These are phyloP conservation scores for Apostasia shenzhenica DNA, from an alignment of 106 monocot genomes.

Conservation along the genomic window DNA sequence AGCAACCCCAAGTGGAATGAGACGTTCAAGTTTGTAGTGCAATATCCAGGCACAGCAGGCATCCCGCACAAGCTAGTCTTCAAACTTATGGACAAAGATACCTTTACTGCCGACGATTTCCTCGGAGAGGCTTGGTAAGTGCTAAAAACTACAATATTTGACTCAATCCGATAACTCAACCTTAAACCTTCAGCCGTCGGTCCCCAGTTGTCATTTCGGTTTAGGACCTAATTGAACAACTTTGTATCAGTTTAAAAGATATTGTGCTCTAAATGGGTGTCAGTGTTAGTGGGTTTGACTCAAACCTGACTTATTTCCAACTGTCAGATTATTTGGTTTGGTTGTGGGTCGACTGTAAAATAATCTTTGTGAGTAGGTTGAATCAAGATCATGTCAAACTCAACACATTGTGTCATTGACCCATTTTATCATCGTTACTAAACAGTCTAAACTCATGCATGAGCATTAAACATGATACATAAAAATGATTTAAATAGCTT, in stretches of 20 bases:
- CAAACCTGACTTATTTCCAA: too few relatives aligned
- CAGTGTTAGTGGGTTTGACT: background rate
- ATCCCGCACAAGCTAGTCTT: conserved; percentile 62
- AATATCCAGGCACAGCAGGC: conserved; percentile 17
- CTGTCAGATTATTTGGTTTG: too few relatives aligned
- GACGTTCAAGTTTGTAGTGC: conserved; percentile 56
- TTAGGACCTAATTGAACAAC: background rate
- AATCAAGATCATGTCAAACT: too few relatives aligned
- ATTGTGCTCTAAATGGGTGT: background rate
- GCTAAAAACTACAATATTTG: background rate
- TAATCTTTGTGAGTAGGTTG: too few relatives aligned
- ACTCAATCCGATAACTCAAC: background rate
- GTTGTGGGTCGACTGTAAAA: too few relatives aligned
- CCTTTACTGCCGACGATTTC: conserved; percentile 67
- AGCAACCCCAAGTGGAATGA: conserved; percentile 75
- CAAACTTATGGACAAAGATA: conserved; percentile 80
- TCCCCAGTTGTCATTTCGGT: too few relatives aligned
- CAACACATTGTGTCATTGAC: too few relatives aligned
- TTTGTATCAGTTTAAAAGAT: background rate
- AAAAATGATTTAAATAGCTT: too few relatives aligned
- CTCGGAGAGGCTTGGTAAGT: conserved; percentile 71
- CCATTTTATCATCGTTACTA: too few relatives aligned
- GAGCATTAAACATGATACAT: too few relatives aligned
- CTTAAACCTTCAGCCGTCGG: too few relatives aligned
- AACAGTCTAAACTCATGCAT: too few relatives aligned